Percentiles rank a stretch among this genome's conserved stretches.
phyloP scores from a whole-genome alignment of 345 rosid species.

The Pugionium cornutum region DNA sequence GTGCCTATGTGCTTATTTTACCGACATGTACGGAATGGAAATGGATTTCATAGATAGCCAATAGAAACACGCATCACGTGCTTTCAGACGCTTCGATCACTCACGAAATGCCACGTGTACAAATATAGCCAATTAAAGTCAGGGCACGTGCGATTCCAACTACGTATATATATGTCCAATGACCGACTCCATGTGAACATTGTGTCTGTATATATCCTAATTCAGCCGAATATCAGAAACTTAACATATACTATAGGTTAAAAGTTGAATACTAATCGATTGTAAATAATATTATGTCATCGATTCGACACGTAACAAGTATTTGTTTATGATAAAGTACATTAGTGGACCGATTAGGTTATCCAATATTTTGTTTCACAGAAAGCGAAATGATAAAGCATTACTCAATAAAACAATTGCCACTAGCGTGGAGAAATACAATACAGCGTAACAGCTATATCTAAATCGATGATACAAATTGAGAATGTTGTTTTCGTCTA shows the following conservation, averaged over 20 bases:
- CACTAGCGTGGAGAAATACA: not conserved
- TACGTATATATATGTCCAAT: too few relatives aligned
- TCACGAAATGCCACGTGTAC: slow-evolving; percentile 27
- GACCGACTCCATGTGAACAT: slow-evolving; percentile 35
- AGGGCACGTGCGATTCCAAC: too few relatives aligned
- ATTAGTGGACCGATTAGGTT: slow-evolving; percentile 22
- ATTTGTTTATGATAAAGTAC: slow-evolving; percentile 24
- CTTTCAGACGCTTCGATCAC: slow-evolving; percentile 35
- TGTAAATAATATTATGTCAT: not conserved
- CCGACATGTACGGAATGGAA: slow-evolving; percentile 35
- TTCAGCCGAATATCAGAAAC: not conserved
- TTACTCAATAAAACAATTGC: not conserved
- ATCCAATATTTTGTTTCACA: slow-evolving; percentile 20
- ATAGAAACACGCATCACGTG: slow-evolving; percentile 43
- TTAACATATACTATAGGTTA: not conserved
- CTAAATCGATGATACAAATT: too few relatives aligned
- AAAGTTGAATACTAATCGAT: slow-evolving; percentile 1
- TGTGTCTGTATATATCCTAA: too few relatives aligned
- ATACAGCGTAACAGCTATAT: too few relatives aligned
- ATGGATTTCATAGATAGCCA: slow-evolving; percentile 35
- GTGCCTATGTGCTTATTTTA: slow-evolving; percentile 38
- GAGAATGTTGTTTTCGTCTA: too few relatives aligned
- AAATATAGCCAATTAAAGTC: slow-evolving; percentile 33
- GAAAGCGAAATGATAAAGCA: slow-evolving; percentile 22
- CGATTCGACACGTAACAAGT: slow-evolving; percentile 13